Evolutionary conservation across 1,139 yeast species (phyloP).

Genomic region (Sugiyamaella xylanicola): DNA sequence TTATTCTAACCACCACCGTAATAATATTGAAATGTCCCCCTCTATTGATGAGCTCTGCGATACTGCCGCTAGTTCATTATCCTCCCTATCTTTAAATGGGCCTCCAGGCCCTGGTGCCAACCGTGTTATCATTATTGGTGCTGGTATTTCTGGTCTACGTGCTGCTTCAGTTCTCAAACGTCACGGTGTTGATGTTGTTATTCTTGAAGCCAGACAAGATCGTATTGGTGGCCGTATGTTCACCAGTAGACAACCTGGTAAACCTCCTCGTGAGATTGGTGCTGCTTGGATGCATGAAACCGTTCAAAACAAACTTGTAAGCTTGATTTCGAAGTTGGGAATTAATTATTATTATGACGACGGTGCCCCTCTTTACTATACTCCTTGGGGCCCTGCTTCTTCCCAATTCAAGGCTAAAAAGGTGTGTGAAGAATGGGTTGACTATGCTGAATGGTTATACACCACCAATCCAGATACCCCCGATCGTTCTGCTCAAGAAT

Average conservation of each 20-base stretch:
- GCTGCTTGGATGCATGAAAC: constrained; percentile 89
- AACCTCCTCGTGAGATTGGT: constrained; percentile 42
- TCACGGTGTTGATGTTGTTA: constrained; percentile 47
- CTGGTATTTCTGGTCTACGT: constrained; percentile 75
- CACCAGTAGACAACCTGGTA: constrained; percentile 42
- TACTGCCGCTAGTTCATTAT: constrained; percentile 21
- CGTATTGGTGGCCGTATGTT: constrained; percentile 60
- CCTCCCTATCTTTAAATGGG: constrained; percentile 19
- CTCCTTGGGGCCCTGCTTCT: constrained; percentile 39
- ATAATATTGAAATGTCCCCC: constrained; percentile 16
- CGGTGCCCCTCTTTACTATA: constrained; percentile 42
- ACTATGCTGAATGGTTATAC: constrained; percentile 59
- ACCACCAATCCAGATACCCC: constrained; percentile 52
- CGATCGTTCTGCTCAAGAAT: constrained; percentile 56
- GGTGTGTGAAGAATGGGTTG: constrained; percentile 60
- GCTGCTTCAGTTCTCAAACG: constrained; percentile 60
- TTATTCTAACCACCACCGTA: constrained; percentile 18
- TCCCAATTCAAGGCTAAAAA: constrained; percentile 46
- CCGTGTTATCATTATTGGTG: constrained; percentile 63
- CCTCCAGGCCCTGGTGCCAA: constrained; percentile 16
- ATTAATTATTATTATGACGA: constrained; percentile 52
- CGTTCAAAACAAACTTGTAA: constrained; percentile 62
- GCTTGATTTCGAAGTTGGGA: constrained; percentile 51
- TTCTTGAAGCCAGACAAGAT: constrained; percentile 55
- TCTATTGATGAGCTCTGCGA: constrained; percentile 17